Evolutionary conservation across 805 yeast genomes (phyloP), one percentile per base, ranked within the genome.

Genomic region (Candida glaebosa): DNA sequence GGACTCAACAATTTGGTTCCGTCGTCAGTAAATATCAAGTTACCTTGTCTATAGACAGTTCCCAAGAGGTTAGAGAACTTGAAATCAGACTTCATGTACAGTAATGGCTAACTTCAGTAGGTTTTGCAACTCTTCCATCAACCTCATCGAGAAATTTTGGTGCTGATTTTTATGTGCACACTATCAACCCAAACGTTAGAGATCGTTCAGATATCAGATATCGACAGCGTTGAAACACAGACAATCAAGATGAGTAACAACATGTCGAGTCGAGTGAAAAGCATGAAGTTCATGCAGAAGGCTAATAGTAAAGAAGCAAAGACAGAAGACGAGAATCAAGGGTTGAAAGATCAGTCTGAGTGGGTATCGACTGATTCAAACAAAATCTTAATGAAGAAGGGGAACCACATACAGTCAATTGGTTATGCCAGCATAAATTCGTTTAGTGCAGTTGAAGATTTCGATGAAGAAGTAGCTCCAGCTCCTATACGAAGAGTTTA

Each of bases 41-140:
- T 89, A n/a, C 98, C 99, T 57, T 84, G 87, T 38, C 95, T 73
- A 58, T 93, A 93, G 3, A 93, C 98, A 0, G 98, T 90, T 20
- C 99, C 99, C 52, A 93, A 69, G 24, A 93, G 71, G 65, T 91
- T 93, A 25, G 95, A 81, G 53, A 93, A 84, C 75, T 83, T 69
- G 54, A 84, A 88, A 66, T 87, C 95, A n/a, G 95, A 82, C 68
- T 82, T 87, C 96, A 88, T 87, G 12, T 14, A 24, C 12, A 9
- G 28, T 25, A 9, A 9, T 25, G 6, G 12, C 17, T 16, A 14
- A 32, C 20, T 34, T n/a, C 12, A 12, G 26, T 34, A 9, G 37
- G n/a, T 34, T 16, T 18, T 34, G 26, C 37, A 17, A 34, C 24
- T 34, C 15, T 30, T n/a, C 33, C 34, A 24, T 35, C 38, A 24